Evolutionary conservation across 2,329 filamentous ascomycete species (phyloP).

Genomic region (Chrysoporthe cubensis): DNA sequence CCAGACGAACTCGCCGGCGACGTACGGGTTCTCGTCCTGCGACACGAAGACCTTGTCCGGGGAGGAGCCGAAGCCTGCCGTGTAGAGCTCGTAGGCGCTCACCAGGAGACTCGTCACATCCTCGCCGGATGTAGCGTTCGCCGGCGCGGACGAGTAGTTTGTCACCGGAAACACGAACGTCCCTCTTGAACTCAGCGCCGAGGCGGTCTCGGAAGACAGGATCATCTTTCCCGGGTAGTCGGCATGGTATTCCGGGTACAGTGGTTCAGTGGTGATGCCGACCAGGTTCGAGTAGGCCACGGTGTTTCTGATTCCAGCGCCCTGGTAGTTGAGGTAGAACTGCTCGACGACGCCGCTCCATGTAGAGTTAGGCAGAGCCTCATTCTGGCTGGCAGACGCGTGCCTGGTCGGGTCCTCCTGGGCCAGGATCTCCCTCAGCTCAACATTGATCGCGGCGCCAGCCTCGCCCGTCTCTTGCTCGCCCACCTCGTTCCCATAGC

Average conservation of each 20-base stretch:
- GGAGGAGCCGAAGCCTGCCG: slow-evolving; percentile 49
- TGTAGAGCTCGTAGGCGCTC: slow-evolving; percentile 57
- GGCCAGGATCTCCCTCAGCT: slow-evolving; percentile 46
- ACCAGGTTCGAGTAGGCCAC: slow-evolving; percentile 18
- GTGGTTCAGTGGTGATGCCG: slow-evolving; percentile 37
- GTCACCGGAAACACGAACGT: slow-evolving; percentile 58
- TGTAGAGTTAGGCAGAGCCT: slow-evolving; percentile 43
- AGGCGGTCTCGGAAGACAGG: slow-evolving; percentile 47
- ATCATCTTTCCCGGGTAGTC: slow-evolving; percentile 53
- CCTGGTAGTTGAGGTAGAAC: slow-evolving; percentile 60
- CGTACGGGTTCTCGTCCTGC: slow-evolving; percentile 53
- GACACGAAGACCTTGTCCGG: slow-evolving; percentile 56
- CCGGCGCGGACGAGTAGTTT: slow-evolving; percentile 40
- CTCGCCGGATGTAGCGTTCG: slow-evolving; percentile 44
- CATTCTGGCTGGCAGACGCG: slow-evolving; percentile 51
- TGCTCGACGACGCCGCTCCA: slow-evolving; percentile 50
- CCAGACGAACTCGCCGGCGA: slow-evolving; percentile 60
- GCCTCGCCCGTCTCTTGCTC: slow-evolving; percentile 47
- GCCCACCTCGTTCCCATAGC: slow-evolving; percentile 57
- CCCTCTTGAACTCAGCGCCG: slow-evolving; percentile 53
- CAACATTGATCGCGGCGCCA: slow-evolving; percentile 38
- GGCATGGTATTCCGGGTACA: slow-evolving; percentile 48
- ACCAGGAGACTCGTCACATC: slow-evolving; percentile 44
- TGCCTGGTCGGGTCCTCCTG: slow-evolving; percentile 53
- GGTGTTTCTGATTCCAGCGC: slow-evolving; percentile 48